A percentile compares a stretch with the other conserved stretches of the same genome.
These are phyloP conservation scores for Marasmius fiardii DNA, from an alignment of 1,284 basidiomycete genomes.

Conservation along the genomic window DNA sequence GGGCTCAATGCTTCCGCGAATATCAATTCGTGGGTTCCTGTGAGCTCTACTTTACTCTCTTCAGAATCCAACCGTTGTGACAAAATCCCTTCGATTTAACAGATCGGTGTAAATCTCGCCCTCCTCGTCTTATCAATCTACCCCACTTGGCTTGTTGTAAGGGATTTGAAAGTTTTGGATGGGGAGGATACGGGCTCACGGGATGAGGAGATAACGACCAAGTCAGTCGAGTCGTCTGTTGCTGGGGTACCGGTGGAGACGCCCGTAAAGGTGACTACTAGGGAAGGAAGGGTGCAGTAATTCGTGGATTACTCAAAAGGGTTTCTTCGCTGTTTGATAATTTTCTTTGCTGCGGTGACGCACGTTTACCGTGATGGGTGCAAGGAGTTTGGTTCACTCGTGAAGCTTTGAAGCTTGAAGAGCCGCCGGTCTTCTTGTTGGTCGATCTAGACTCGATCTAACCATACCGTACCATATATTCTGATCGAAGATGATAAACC, in stretches of 20 bases:
- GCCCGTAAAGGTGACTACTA: neutral
- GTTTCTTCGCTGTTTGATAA: no score
- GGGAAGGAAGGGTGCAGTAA: slow-evolving; percentile 23
- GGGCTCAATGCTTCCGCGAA: slow-evolving; percentile 6
- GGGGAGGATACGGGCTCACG: neutral
- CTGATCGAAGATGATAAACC: no score
- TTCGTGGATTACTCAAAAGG: no score
- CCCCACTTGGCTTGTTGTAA: slow-evolving; percentile 11
- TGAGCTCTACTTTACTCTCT: neutral
- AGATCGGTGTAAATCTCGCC: slow-evolving; percentile 10
- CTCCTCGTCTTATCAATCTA: slow-evolving; percentile 8
- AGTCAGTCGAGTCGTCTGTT: neutral
- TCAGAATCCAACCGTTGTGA: neutral
- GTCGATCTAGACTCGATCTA: no score
- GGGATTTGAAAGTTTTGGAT: neutral
- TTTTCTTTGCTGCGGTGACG: no score
- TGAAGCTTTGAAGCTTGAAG: no score
- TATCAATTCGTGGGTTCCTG: slow-evolving; percentile 9
- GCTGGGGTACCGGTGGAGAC: neutral
- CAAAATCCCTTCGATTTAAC: neutral
- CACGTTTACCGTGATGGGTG: no score
- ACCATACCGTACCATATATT: no score
- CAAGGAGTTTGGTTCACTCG: no score
- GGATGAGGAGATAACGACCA: slow-evolving; percentile 3
- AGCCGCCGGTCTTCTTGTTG: no score